These are phyloP conservation scores for Penicillium pancosmium DNA, from an alignment of 495 filamentous ascomycete genomes.

Conservation along the genomic window DNA sequence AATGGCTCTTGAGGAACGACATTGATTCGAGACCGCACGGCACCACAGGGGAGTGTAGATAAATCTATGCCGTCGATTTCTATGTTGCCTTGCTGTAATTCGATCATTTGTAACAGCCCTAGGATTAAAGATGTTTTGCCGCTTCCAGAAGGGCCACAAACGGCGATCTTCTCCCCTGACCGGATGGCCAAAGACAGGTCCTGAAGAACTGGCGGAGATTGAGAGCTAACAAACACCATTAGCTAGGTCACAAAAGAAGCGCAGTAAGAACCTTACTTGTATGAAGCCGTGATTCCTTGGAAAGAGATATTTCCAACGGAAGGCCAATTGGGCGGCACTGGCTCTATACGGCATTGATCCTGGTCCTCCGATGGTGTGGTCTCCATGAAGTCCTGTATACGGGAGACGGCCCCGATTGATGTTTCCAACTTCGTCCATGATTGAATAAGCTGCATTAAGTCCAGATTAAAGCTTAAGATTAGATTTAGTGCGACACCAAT, in stretches of 20 bases:
- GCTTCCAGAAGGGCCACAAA: conserved; percentile 33
- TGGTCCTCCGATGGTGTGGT: not conserved
- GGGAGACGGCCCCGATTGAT: conserved; percentile 52
- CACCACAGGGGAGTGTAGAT: conserved; percentile 32
- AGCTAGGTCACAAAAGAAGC: too few species aligned
- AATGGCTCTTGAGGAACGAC: conserved; percentile 51
- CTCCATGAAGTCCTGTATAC: conserved; percentile 38
- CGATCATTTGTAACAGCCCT: conserved; percentile 29
- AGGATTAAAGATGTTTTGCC: conserved; percentile 45
- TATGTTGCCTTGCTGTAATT: conserved; percentile 24
- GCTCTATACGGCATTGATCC: conserved; percentile 1
- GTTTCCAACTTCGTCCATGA: conserved; percentile 56
- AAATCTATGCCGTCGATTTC: conserved; percentile 38
- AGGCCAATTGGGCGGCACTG: conserved; percentile 27
- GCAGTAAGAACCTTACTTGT: too few species aligned
- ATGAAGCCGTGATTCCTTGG: too few species aligned
- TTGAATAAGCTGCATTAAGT: not conserved
- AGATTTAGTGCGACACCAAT: conserved; percentile 64
- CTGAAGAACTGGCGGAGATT: conserved; percentile 19
- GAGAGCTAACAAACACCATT: not conserved
- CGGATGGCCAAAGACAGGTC: conserved; percentile 25
- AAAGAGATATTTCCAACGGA: conserved; percentile 13
- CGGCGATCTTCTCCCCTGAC: conserved; percentile 30
- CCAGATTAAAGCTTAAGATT: conserved; percentile 50
- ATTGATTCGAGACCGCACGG: conserved; percentile 33